Evolutionary conservation across 1,139 yeast genomes (phyloP), one percentile per base, ranked within the genome.

Genomic region (Pichia sp.): DNA sequence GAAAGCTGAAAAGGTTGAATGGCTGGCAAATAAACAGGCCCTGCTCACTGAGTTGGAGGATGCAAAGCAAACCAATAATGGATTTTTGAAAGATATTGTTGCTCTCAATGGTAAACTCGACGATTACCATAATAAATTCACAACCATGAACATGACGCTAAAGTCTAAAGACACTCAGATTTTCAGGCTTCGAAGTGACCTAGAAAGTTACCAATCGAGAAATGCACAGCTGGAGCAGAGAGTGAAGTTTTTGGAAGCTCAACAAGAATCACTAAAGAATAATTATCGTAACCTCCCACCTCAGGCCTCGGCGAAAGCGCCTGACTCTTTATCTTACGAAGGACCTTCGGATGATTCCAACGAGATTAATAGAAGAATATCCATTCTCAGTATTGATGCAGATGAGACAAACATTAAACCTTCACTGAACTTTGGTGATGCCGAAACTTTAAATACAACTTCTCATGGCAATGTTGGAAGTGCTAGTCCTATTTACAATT

Each of bases 121-220:
- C 52, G 66, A 62, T 51, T 58, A 64, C 33, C 64, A 67, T 46
- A 76, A 71, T 45, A 81, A 76, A 44, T 71, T 72, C 41, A 76
- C 81, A 2, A 69, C 68, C 41, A 72, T 74, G 43, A 66, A 69
- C 36, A 66, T 81, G 52, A 68, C 72, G 49, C 61, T 77, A 31
- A 81, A 81, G 58, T 79, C 84, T 39, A 79, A 77, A 52, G 92
- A 83, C 44, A 76, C 84, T 0, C 87, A 80, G 55, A 64, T 83
- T 4, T 68, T 72, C 36, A 65, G 90, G 40, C 66, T 78, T 26
- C 73, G 68, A 43, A 73, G 79, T 42, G 92, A 84, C 53, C 62
- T 79, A 41, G 87, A 81, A 41, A 71, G 69, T 43, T 66, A 78
- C 8, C 71, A 72, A 49, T 59, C 69, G 31, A 71, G 73, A 52